Evolutionary conservation across 1,284 basidiomycete species (phyloP).

Genomic region (Ustilago tritici): DNA sequence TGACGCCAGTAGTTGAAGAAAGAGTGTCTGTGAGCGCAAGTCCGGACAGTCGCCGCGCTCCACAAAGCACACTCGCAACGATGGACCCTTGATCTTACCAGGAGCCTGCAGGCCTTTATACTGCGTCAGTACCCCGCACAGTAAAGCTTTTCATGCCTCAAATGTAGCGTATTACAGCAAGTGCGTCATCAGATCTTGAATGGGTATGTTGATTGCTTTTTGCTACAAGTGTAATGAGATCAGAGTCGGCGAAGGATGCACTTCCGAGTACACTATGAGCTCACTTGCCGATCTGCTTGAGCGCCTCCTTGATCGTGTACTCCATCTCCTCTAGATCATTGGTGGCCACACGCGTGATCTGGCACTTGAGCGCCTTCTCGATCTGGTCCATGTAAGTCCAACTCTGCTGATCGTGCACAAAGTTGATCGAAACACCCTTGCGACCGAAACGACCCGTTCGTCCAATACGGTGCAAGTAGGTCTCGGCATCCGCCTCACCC

Average conservation of each 20-base stretch:
- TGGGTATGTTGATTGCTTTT: conserved; percentile 19
- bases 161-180: neutral
- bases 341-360: conserved; percentile 64
- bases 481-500: conserved; percentile 86
- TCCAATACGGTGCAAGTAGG: conserved; percentile 97
- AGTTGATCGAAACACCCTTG: conserved; percentile 69
- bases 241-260: neutral
- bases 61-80: neutral
- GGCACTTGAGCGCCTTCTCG: conserved; percentile 64
- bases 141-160: neutral
- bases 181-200: neutral
- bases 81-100: conserved; percentile 3
- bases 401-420: conserved; percentile 67
- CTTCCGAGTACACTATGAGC: neutral
- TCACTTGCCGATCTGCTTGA: conserved; percentile 56
- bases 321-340: conserved; percentile 69
- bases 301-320: conserved; percentile 65
- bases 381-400: conserved; percentile 67
- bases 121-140: neutral
- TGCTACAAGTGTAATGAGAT: neutral
- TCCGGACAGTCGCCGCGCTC: conserved; percentile 24
- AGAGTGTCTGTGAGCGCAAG: too few relatives aligned
- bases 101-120: neutral
- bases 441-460: conserved; percentile 68
- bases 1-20: neutral